Evolutionary conservation across 345 rosid genomes (phyloP), one percentile per base, ranked within the genome.

Genomic region (Arabidopsis suecica): DNA sequence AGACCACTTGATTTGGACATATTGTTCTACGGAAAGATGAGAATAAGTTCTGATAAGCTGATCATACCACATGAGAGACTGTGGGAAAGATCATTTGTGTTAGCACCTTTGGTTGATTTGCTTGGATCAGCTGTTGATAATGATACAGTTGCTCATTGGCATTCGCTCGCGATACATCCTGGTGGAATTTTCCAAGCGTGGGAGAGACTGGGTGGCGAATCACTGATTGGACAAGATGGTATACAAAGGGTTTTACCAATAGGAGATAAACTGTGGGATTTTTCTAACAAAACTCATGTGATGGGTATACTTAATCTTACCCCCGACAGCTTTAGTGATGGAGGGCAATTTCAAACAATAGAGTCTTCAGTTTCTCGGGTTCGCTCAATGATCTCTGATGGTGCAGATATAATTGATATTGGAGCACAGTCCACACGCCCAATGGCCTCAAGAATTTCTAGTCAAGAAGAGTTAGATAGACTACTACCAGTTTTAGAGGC

Each of bases 281-380:
- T 96, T 87, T 81, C 93, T 0, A 72, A 74, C 69, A 87, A 72
- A 67, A 88, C 93, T 61, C 80, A 84, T 70, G 85, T 90, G 36
- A 92, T 89, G 99, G 99, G 99, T 50, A 76, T 95, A 56, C 89
- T 95, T 78, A 95, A 92, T 84, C 77, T 92, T 66, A 95, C 97
- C 5, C 97, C 97, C 3, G 97, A 95, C 72, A 95, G 99, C 84
- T 95, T 95, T 40, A 90, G 99, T 42, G 97, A 95, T 56, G 99
- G 97, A 42, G 97, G 97, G 16, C 85, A 72, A 63, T 90, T 88
- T 74, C 86, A 78, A 38, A 84, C 89, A 1, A 74, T 84, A 50
- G 90, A 90, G 50, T 83, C 86, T 81, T 96, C 89, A 2, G 83
- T 90, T 79, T 90, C 93, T 78, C 93, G 74, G 66, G 93, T 87